These are phyloP conservation scores for Phytopythium montanum DNA, from an alignment of 352 stramenopile genomes.

Conservation along the genomic window DNA sequence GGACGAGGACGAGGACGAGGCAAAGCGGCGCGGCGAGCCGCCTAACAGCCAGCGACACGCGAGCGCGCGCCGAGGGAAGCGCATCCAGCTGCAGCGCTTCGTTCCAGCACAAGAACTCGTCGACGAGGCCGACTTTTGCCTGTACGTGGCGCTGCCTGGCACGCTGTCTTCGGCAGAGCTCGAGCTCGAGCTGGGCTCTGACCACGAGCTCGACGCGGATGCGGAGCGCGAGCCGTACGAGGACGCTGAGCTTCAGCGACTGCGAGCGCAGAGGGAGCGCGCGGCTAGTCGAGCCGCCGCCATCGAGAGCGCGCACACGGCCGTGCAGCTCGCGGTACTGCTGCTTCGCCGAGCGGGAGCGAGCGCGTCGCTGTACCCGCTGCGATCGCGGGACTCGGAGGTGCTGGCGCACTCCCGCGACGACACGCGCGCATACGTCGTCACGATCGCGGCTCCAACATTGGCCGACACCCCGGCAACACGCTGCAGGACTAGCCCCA, in stretches of 20 bases:
- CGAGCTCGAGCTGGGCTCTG: background rate
- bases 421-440: slow-evolving; percentile 41
- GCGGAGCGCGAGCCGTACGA: slow-evolving; percentile 9
- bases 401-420: slow-evolving; percentile 12
- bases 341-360: slow-evolving; percentile 39
- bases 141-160: slow-evolving; percentile 26
- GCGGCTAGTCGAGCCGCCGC: background rate
- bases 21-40: background rate
- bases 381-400: slow-evolving; percentile 28
- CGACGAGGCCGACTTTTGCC: slow-evolving; percentile 35
- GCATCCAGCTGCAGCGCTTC: slow-evolving; percentile 32
- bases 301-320: slow-evolving; percentile 28
- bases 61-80: slow-evolving; percentile 12
- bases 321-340: slow-evolving; percentile 31
- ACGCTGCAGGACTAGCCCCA: slow-evolving; percentile 10
- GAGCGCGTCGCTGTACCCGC: slow-evolving; percentile 33
- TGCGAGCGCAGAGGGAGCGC: background rate
- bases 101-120: slow-evolving; percentile 20
- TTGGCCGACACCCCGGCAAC: slow-evolving; percentile 11
- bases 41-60: slow-evolving; percentile 7
- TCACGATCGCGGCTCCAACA: slow-evolving; percentile 36
- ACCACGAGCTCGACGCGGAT: background rate
- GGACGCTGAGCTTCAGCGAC: slow-evolving; percentile 5
- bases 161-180: background rate
- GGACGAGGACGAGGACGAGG: background rate